These are phyloP conservation scores for Diplodia mutila DNA, from an alignment of 2,329 filamentous ascomycete genomes.

Conservation along the genomic window DNA sequence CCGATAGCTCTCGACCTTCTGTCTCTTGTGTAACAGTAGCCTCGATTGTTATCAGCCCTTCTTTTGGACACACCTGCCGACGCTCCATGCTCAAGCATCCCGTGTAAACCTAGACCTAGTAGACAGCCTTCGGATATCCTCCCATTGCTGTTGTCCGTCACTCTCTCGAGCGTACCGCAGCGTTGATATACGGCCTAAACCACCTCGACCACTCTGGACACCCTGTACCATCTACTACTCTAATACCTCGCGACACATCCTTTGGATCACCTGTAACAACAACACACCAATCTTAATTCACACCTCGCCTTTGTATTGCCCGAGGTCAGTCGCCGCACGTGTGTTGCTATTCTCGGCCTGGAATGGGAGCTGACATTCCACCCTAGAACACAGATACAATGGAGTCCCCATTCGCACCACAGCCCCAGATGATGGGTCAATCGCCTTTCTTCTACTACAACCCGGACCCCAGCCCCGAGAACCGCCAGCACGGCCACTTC, in stretches of 20 bases:
- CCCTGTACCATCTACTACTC: constrained; percentile 24
- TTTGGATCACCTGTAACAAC: constrained; percentile 15
- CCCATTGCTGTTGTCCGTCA: constrained; percentile 45
- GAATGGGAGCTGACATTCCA: constrained; percentile 35
- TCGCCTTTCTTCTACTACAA: constrained; percentile 87
- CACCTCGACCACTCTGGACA: constrained; percentile 8
- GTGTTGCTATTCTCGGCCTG: constrained; percentile 14
- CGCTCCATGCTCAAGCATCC: too few relatives aligned
- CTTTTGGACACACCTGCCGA: constrained; percentile 38
- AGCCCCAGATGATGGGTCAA: constrained; percentile 65
- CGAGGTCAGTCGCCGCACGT: constrained; percentile 10
- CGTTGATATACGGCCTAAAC: constrained; percentile 16
- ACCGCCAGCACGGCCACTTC: constrained; percentile 75
- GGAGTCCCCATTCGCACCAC: constrained; percentile 65
- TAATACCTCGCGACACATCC: constrained; percentile 18
- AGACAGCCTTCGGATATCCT: constrained; percentile 44
- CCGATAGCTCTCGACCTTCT: constrained; percentile 40
- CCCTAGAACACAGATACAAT: constrained; percentile 51
- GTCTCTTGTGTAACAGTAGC: constrained; percentile 35
- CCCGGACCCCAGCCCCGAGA: constrained; percentile 72
- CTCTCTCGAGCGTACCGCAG: constrained; percentile 37
- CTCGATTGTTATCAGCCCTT: constrained; percentile 43
- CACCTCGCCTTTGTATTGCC: constrained; percentile 10
- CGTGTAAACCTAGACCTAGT: constrained; percentile 35
- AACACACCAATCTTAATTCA: constrained; percentile 15